Base-by-base conservation (phyloP, 1,284 basidiomycete genomes). In the Cryptococcus sp. region DNA sequence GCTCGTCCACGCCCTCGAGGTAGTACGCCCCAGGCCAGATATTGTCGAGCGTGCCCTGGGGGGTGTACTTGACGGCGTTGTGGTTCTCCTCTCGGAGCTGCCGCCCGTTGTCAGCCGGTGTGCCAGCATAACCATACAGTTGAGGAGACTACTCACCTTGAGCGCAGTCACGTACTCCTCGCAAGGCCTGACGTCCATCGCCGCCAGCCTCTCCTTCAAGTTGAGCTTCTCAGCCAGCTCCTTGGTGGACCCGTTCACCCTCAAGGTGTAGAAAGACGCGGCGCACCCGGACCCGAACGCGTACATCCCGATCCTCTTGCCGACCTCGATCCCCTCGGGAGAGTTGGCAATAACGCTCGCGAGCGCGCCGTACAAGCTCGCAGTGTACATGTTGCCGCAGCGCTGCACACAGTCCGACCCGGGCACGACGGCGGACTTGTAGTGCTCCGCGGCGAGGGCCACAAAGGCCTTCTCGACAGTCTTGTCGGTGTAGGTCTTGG, bases 371-470 rank as follows among this genome's bases (percentile, higher is more conserved):
- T 95, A 98, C 28, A 98, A 82, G 45, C 91, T 94, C n/a, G 88
- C 95, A 21, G 95, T 94, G 84, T 98, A 98, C 89, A 95, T 96
- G 85, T 98, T 98, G 16, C 95, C 95, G 71, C 93, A 85, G 53
- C 90, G 86, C 74, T 85, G 84, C 52, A 91, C 90, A 79, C 87
- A 88, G 62, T 85, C 84, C 83, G 92, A 91, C 24, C 80, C 83
- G 6, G 89, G 87, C 60, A 84, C 83, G 24, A 91, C 86, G 69
- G 86, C 85, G 61, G 82, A 78, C 60, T 82, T 82, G 79, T 90
- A 94, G 47, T 84, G 81, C 21, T 81, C 77, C 73, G 89, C 89
- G 55, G 87, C 86, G 63, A 86, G 79, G 39, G 76, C 79, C 52
- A 94, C 83, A 79, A 97, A 95, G 5, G 88, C 85, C 83, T 98